These are phyloP conservation scores for Phaeophleospora eucalypticola DNA, from an alignment of 2,329 filamentous ascomycete genomes.

Conservation along the genomic window DNA sequence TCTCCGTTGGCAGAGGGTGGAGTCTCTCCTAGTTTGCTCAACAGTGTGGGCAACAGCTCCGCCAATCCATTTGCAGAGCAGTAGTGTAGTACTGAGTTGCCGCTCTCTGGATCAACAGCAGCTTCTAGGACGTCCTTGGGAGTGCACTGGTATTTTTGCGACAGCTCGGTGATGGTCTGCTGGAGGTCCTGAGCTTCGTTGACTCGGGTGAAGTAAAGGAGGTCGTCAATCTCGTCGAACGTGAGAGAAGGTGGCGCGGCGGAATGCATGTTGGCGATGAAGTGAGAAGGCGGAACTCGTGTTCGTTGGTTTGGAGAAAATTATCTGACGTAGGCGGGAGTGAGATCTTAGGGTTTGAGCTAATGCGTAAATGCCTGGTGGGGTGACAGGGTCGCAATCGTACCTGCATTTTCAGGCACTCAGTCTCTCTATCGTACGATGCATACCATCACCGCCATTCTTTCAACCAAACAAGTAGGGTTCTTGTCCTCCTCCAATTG, in stretches of 20 bases:
- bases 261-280: background rate
- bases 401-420: background rate
- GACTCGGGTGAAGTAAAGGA: slow-evolving; percentile 78
- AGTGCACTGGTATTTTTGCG: slow-evolving; percentile 57
- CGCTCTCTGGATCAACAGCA: slow-evolving; percentile 69
- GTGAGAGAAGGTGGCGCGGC: slow-evolving; percentile 43
- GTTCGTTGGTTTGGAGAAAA: too few relatives aligned
- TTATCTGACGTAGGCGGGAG: too few relatives aligned
- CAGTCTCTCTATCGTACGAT: background rate
- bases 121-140: slow-evolving; percentile 63
- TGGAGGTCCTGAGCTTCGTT: slow-evolving; percentile 71
- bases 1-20: background rate
- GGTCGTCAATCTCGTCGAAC: slow-evolving; percentile 82
- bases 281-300: background rate
- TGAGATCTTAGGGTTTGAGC: too few relatives aligned
- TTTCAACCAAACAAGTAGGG: background rate
- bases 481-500: background rate
- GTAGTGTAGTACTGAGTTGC: slow-evolving; percentile 82
- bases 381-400: background rate
- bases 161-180: slow-evolving; percentile 55
- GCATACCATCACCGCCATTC: too few relatives aligned
- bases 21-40: slow-evolving; percentile 8
- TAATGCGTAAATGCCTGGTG: too few relatives aligned
- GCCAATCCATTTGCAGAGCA: slow-evolving; percentile 84
- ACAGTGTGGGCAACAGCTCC: slow-evolving; percentile 25